These are phyloP conservation scores for Carex arenaria DNA, from an alignment of 202 grass and related monocot species.

Conservation along the genomic window DNA sequence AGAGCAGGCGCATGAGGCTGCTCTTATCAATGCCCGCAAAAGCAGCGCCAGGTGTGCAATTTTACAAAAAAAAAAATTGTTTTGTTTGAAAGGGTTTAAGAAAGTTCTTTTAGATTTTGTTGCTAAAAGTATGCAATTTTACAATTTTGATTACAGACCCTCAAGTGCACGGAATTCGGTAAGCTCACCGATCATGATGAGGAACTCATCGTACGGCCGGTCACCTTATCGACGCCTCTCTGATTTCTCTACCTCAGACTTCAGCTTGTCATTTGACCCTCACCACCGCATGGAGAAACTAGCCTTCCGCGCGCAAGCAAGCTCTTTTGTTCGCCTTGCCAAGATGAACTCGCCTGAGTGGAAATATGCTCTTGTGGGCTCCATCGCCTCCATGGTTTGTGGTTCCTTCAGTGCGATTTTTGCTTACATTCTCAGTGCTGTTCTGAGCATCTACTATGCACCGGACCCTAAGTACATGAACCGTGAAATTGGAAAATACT, in stretches of 20 bases:
- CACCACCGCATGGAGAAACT: slow-evolving; percentile 48
- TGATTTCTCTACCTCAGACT: slow-evolving; percentile 75
- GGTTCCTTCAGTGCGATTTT: slow-evolving; percentile 96
- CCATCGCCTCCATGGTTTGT: slow-evolving; percentile 79
- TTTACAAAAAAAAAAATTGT: neutral
- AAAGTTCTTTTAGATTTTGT: neutral
- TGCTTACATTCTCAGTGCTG: slow-evolving; percentile 92
- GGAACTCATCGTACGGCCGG: slow-evolving; percentile 92
- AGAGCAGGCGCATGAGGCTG: slow-evolving; percentile 90
- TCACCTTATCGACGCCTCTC: slow-evolving; percentile 89
- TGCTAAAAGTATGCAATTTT: neutral
- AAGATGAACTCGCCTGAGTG: slow-evolving; percentile 95
- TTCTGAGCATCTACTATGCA: slow-evolving; percentile 83
- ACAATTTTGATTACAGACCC: slow-evolving; percentile 29
- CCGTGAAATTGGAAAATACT: slow-evolving; percentile 78
- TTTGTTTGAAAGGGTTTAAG: neutral
- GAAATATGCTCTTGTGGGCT: slow-evolving; percentile 58
- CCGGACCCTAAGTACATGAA: slow-evolving; percentile 62
- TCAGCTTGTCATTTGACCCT: slow-evolving; percentile 47
- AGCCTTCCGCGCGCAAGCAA: slow-evolving; percentile 74
- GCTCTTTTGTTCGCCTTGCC: slow-evolving; percentile 78
- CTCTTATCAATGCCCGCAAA: slow-evolving; percentile 59
- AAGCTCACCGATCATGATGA: slow-evolving; percentile 90
- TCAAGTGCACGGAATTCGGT: slow-evolving; percentile 91
- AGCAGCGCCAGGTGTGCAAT: slow-evolving; percentile 55